A percentile compares a stretch with the other conserved stretches of the same genome.
Evolutionary conservation across 1,284 basidiomycete species (phyloP).

Genomic region (Apiotrichum mycotoxinovorans): DNA sequence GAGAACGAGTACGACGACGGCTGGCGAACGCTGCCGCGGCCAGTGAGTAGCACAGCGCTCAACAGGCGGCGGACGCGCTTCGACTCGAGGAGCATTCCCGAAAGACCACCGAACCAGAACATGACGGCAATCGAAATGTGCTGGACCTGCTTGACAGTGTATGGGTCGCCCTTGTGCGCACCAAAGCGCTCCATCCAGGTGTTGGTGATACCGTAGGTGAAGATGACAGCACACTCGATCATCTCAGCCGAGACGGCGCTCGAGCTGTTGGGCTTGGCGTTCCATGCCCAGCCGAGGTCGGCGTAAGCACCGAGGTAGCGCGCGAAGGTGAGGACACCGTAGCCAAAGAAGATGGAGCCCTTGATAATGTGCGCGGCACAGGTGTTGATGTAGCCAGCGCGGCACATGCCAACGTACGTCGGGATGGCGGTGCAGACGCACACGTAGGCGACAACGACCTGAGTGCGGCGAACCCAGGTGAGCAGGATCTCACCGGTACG

Average conservation of each 20-base stretch:
- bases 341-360: slow-evolving; percentile 85
- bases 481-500: slow-evolving; percentile 27
- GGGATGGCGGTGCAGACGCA: slow-evolving; percentile 33
- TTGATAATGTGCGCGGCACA: slow-evolving; percentile 94
- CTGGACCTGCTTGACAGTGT: slow-evolving; percentile 87
- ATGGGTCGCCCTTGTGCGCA: slow-evolving; percentile 73
- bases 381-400: slow-evolving; percentile 63
- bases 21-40: slow-evolving; percentile 51
- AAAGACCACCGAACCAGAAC: slow-evolving; percentile 91
- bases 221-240: slow-evolving; percentile 81
- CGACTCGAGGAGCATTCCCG: slow-evolving; percentile 88
- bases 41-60: slow-evolving; percentile 22
- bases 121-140: slow-evolving; percentile 83
- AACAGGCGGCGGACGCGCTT: slow-evolving; percentile 59
- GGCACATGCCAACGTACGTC: slow-evolving; percentile 39
- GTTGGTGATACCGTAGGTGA: slow-evolving; percentile 83
- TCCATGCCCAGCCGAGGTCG: slow-evolving; percentile 94
- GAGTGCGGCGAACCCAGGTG: slow-evolving; percentile 36
- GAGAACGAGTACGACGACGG: slow-evolving; percentile 71
- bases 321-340: slow-evolving; percentile 81
- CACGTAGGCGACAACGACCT: slow-evolving; percentile 41
- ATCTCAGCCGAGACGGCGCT: slow-evolving; percentile 71
- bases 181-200: slow-evolving; percentile 98
- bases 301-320: slow-evolving; percentile 88
- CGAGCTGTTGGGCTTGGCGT: slow-evolving; percentile 50